Evolutionary conservation across 345 rosid genomes (phyloP).

Genomic region (Eutrema yunnanense): DNA sequence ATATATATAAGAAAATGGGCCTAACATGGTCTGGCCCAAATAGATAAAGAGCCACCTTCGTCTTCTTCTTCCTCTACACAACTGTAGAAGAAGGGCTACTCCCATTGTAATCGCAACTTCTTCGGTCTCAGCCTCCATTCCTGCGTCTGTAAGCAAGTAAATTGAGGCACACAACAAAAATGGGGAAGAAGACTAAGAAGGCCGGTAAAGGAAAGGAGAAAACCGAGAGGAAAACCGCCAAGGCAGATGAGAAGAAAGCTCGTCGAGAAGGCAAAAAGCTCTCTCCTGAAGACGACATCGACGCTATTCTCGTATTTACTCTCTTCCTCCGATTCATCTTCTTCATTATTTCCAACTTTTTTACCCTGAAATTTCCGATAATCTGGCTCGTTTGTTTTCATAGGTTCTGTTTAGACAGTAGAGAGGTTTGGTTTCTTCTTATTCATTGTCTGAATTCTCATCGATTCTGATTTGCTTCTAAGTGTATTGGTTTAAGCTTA

Average conservation of each 20-base stretch:
- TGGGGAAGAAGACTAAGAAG: conserved; percentile 96
- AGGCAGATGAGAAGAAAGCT: conserved; percentile 82
- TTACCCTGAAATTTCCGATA: neutral
- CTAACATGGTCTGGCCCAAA: too few relatives aligned
- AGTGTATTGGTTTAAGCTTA: neutral
- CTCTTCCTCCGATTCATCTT: neutral
- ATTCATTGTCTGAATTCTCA: neutral
- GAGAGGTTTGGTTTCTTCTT: neutral
- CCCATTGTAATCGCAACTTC: too few relatives aligned
- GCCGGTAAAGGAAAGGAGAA: conserved; percentile 92
- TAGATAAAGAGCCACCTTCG: too few relatives aligned
- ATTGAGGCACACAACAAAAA: neutral
- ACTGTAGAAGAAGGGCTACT: too few relatives aligned
- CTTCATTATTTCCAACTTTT: neutral
- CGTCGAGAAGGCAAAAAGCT: conserved; percentile 80
- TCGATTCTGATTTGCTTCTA: neutral
- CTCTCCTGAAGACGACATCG: conserved; percentile 93
- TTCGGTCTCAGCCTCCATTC: too few relatives aligned
- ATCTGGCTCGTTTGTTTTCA: neutral
- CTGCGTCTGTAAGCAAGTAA: neutral
- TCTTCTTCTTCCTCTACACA: too few relatives aligned
- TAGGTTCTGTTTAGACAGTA: neutral
- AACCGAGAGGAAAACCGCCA: conserved; percentile 78
- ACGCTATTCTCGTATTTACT: conserved; percentile 70
- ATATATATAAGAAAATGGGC: too few relatives aligned